Base-by-base conservation (phyloP, 192 early-diverging fungal genomes). In the Phycomyces nitens region DNA sequence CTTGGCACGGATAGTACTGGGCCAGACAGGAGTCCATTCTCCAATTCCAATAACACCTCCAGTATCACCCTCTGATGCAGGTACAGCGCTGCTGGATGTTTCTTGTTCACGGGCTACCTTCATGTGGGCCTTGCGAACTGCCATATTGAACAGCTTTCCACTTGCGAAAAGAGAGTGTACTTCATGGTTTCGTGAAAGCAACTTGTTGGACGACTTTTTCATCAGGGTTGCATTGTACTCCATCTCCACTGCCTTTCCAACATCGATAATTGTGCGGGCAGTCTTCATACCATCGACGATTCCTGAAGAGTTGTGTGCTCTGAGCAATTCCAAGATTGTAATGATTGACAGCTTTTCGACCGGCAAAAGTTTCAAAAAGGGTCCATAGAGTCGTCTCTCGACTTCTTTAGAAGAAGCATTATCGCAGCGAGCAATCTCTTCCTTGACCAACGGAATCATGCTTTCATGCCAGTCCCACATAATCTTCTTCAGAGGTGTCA, bases 221-320 rank as follows among this genome's bases (percentile, higher is more conserved):
- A 93, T 82, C 41, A 90, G 82, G 56, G 87, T 83, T 10, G 90
- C 80, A 69, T 89, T 86, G 68, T 92, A 87, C 72, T 98, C 94
- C 57, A 77, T 80, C 63, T 96, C 92, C 18, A 98, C 76, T 3
- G 89, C 82, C 22, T 80, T 84, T 38, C 90, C 93, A 39, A 98
- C 82, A 29, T 69, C 69, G 50, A 81, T 78, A 18, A 87, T 47
- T 0, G 82, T 80, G 52, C 80, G 74, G 3, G 82, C 76, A 21
- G 83, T 82, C 34, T 80, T 76, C 78, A 86, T 83, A 56, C 82
- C 82, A 66, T 77, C 80, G 43, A 65, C 69, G 39, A 72, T 71
- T 3, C 76, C 72, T n/a, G 75, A 69, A 34, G 68, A 69, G 20
- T 82, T 80, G 64, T 82, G 80, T 14, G 87, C 66, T 15, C 90